Base-by-base conservation (phyloP, 495 filamentous ascomycete species). In the Aspergillus incahuasiensis region DNA sequence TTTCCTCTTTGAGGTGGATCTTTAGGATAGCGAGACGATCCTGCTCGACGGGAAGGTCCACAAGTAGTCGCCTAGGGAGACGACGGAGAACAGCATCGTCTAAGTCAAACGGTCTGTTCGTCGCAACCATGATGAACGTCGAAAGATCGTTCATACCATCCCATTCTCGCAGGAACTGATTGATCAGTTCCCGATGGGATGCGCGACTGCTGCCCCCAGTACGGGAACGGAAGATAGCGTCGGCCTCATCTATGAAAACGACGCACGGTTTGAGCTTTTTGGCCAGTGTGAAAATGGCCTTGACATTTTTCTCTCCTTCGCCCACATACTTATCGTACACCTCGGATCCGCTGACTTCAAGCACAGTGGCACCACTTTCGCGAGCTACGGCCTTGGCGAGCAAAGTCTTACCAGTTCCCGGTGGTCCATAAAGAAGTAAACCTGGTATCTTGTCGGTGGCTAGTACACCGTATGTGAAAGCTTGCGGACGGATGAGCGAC, bases 111-210 rank as follows among this genome's bases (percentile, higher is more conserved):
- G 92, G 92, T 13, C 92, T 77, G 66, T 97, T 97, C 12, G 91
- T 96, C n/a, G 94, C 94, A 0, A 97, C 91, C 95, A 98, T 97
- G 68, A 98, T 95, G 70, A 98, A 97, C 2, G 92, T 90, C 6
- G 86, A 87, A 44, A 84, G 77, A 58, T 90, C 86, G 39, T 84
- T 87, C 81, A 98, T 86, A 15, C 95, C 94, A 61, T 97, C 94
- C 94, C 94, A 98, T 68, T 97, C 94, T n/a, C 90, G 83, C 34
- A 98, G 74, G 68, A 97, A 98, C 68, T 97, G 92, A 58, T 97
- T 98, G 73, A 98, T 95, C 43, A 94, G 85, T 72, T 97, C 94
- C 42, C 94, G 83, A 64, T 94, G 89, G 8, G 76, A 83, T 12
- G 80, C 82, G 54, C 83, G 81, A 21, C 76, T 76, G 49, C 76